Evolutionary conservation across 495 filamentous ascomycete genomes (phyloP).

Genomic region (Aspergillus conjunctus): DNA sequence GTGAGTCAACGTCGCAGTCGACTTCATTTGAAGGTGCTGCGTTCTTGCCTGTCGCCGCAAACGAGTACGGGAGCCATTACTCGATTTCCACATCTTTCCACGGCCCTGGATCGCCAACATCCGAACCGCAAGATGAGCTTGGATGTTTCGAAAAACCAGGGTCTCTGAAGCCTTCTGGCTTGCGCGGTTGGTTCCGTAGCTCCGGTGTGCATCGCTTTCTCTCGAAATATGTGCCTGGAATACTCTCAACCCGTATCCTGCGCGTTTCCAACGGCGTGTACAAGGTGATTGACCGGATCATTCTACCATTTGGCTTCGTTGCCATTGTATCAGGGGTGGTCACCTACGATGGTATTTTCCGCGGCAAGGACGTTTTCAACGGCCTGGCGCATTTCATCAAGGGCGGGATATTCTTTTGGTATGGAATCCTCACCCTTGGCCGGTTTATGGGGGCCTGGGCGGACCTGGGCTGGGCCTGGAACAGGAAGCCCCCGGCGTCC

Average conservation of each 20-base stretch:
- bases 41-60: constrained; percentile 70
- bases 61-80: constrained; percentile 66
- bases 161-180: constrained; percentile 38
- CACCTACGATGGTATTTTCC: constrained; percentile 63
- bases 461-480: constrained; percentile 96
- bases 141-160: constrained; percentile 56
- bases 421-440: constrained; percentile 85
- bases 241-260: constrained; percentile 63
- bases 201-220: constrained; percentile 50
- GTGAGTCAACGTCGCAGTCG: constrained; percentile 21
- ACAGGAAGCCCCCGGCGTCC: constrained; percentile 69
- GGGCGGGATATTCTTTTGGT: constrained; percentile 94
- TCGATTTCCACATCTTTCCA: constrained; percentile 67
- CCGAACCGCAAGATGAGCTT: constrained; percentile 52
- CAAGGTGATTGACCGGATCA: constrained; percentile 59
- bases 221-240: constrained; percentile 46
- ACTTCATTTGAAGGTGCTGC: constrained; percentile 43
- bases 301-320: constrained; percentile 65
- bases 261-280: constrained; percentile 60
- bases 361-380: constrained; percentile 74
- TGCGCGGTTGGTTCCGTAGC: constrained; percentile 47
- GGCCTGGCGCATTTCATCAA: constrained; percentile 94
- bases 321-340: constrained; percentile 64
- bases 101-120: constrained; percentile 57
- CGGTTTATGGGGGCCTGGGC: constrained; percentile 90